Percentiles rank a stretch among this genome's conserved stretches.
These are phyloP conservation scores for Coemansia guatemalensis DNA, from an alignment of 192 early-diverging fungal species.

Conservation along the genomic window DNA sequence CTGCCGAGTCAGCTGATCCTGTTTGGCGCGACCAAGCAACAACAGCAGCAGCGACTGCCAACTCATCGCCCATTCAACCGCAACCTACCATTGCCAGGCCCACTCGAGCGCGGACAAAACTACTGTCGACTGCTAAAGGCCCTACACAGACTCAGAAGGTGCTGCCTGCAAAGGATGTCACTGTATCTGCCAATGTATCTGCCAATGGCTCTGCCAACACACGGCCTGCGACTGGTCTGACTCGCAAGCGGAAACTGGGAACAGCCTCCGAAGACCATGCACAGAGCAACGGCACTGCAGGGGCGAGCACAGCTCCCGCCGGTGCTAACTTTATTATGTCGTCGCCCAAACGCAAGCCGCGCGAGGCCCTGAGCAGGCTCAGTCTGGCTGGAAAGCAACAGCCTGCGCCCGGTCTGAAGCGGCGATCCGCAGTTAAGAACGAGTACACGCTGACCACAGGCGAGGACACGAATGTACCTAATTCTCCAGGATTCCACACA, in stretches of 20 bases:
- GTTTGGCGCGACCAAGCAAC: slow-evolving; percentile 1
- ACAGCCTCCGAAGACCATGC: not conserved
- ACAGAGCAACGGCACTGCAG: not conserved
- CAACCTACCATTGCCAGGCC: not conserved
- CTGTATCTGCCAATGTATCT: not conserved
- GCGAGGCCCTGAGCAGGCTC: slow-evolving; percentile 17
- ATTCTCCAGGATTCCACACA: slow-evolving; percentile 1
- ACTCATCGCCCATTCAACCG: slow-evolving; percentile 7
- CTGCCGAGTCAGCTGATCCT: slow-evolving; percentile 14
- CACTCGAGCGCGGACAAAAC: not conserved
- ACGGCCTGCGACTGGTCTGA: slow-evolving; percentile 3
- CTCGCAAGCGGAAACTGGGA: slow-evolving; percentile 14
- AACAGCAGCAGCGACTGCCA: not conserved
- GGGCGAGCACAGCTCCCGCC: not conserved
- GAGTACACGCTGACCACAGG: not conserved
- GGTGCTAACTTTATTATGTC: slow-evolving; percentile 51
- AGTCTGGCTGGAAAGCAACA: not conserved
- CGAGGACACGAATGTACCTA: not conserved
- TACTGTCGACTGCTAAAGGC: not conserved
- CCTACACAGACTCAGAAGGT: not conserved
- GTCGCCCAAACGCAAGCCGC: slow-evolving; percentile 49
- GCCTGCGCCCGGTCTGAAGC: slow-evolving; percentile 2
- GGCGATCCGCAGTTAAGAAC: not conserved
- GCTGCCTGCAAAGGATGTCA: not conserved
- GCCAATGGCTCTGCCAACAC: not conserved